A percentile compares a stretch with the other conserved stretches of the same genome.
Evolutionary conservation across 306 rosid species (phyloP).

Genomic region (Amphicarpaea edgeworthii): DNA sequence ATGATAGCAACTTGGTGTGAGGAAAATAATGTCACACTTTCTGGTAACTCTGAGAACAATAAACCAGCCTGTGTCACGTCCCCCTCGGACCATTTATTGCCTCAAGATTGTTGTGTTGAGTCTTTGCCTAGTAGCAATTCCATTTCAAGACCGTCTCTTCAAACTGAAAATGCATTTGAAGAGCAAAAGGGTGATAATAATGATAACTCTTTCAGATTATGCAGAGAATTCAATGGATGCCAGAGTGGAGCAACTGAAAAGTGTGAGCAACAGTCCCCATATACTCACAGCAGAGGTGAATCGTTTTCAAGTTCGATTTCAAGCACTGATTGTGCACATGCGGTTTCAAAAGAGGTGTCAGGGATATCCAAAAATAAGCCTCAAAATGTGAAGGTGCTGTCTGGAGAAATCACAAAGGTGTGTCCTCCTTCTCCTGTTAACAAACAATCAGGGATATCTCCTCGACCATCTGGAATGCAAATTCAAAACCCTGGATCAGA

Average conservation of each 20-base stretch:
- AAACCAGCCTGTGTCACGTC: constrained; percentile 44
- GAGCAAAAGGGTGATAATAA: constrained; percentile 54
- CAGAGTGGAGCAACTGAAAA: constrained; percentile 57
- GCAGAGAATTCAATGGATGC: constrained; percentile 62
- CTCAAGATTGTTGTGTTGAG: constrained; percentile 52
- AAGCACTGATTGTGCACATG: constrained; percentile 69
- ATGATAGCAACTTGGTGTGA: constrained; percentile 95
- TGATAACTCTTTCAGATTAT: constrained; percentile 51
- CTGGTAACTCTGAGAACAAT: constrained; percentile 39
- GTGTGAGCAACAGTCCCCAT: constrained; percentile 65
- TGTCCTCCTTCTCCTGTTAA: constrained; percentile 48
- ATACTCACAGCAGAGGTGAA: constrained; percentile 76
- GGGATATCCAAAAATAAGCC: constrained; percentile 54
- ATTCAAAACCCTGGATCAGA: constrained; percentile 51
- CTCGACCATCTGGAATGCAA: constrained; percentile 56
- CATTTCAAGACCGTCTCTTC: constrained; percentile 64
- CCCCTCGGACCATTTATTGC: constrained; percentile 45
- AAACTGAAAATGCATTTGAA: constrained; percentile 62
- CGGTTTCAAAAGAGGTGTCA: constrained; percentile 59
- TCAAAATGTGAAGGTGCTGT: constrained; percentile 52
- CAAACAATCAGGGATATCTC: constrained; percentile 51
- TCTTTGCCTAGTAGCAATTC: constrained; percentile 56
- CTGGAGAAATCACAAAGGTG: constrained; percentile 69
- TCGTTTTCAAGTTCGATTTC: constrained; percentile 85
- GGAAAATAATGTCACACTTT: constrained; percentile 64